These are phyloP conservation scores for Hypoxylon sp. DNA, from an alignment of 2,329 filamentous ascomycete species.

Conservation along the genomic window DNA sequence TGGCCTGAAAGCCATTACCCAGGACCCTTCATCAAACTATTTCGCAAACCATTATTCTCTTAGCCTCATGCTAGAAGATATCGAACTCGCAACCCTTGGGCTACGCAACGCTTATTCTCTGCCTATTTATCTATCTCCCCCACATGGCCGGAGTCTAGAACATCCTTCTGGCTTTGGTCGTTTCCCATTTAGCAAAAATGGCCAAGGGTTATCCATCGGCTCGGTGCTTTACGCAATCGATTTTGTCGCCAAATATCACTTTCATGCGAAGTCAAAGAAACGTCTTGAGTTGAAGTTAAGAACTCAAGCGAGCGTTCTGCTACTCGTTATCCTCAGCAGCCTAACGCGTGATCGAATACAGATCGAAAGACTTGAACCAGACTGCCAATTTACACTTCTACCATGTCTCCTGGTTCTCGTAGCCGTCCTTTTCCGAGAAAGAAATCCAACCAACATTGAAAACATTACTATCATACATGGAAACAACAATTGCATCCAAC, in stretches of 20 bases:
- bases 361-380: not conserved
- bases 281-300: not conserved
- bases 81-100: too few relatives aligned
- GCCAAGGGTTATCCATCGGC: not conserved
- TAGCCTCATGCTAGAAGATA: too few relatives aligned
- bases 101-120: too few relatives aligned
- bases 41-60: too few relatives aligned
- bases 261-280: not conserved
- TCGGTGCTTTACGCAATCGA: not conserved
- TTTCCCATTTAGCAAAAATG: too few relatives aligned
- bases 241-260: not conserved
- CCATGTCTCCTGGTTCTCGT: not conserved
- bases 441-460: not conserved
- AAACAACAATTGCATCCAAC: constrained; percentile 2
- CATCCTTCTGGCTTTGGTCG: too few relatives aligned
- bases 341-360: not conserved
- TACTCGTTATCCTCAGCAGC: not conserved
- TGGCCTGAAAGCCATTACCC: too few relatives aligned
- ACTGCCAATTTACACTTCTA: not conserved
- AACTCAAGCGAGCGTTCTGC: not conserved
- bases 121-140: too few relatives aligned
- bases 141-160: too few relatives aligned
- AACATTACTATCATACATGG: not conserved
- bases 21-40: too few relatives aligned
- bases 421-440: not conserved